phyloP scores from a whole-genome alignment of 495 filamentous ascomycete genomes.

The Aspergillus carlsbadensis region DNA sequence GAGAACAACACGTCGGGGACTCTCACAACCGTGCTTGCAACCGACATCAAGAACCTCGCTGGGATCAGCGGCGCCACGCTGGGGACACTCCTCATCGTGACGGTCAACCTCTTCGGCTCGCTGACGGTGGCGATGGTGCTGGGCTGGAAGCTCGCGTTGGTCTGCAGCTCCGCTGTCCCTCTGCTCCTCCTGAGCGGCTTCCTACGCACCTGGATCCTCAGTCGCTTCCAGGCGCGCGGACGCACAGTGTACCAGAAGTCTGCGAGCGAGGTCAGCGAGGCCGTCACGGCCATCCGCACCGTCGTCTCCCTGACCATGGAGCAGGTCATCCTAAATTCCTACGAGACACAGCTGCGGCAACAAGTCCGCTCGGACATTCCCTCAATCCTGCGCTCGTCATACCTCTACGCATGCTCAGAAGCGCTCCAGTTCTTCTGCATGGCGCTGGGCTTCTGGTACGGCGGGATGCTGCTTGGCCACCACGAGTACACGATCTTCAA shows the following conservation, averaged over 20 bases:
- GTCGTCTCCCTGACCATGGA: conserved; percentile 88
- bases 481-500: conserved; percentile 69
- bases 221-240: conserved; percentile 66
- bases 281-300: conserved; percentile 85
- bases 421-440: conserved; percentile 75
- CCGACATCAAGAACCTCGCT: conserved; percentile 78
- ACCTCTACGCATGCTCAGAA: conserved; percentile 77
- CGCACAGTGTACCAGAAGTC: conserved; percentile 71
- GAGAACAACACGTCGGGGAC: conserved; percentile 81
- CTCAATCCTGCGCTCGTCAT: conserved; percentile 64
- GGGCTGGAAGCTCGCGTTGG: conserved; percentile 89
- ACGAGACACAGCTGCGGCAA: conserved; percentile 60
- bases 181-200: conserved; percentile 77
- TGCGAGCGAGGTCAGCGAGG: conserved; percentile 85
- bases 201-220: conserved; percentile 79
- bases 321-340: conserved; percentile 67
- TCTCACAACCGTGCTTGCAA: conserved; percentile 77
- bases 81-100: conserved; percentile 73
- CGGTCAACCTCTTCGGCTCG: conserved; percentile 69
- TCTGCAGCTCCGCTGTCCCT: conserved; percentile 75
- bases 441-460: conserved; percentile 91
- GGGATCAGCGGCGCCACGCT: conserved; percentile 79
- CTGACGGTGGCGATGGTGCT: conserved; percentile 64
- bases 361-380: conserved; percentile 62
- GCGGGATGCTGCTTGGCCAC: conserved; percentile 70